phyloP scores from a whole-genome alignment of 306 rosid genomes.

The Fagus sylvatica region DNA sequence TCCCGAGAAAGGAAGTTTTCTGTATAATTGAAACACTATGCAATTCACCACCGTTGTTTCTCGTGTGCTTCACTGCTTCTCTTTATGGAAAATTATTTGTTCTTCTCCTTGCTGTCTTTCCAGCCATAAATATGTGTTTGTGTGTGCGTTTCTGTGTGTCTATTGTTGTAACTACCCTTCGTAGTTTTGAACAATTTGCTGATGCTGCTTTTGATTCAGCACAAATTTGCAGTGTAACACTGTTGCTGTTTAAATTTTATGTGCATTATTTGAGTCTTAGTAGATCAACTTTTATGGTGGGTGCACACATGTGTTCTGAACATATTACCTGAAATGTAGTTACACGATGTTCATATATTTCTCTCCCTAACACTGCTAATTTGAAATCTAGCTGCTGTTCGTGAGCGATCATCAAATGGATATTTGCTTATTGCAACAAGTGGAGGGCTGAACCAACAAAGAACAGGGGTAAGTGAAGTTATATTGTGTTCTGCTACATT shows the following conservation, averaged over 20 bases:
- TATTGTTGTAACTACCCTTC: neutral
- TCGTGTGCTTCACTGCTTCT: neutral
- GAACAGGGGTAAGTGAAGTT: conserved; percentile 81
- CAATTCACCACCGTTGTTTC: neutral
- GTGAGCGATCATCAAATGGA: conserved; percentile 71
- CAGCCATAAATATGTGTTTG: neutral
- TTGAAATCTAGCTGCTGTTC: conserved; percentile 58
- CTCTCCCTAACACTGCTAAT: conserved; percentile 26
- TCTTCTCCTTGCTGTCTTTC: neutral
- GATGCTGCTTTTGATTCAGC: neutral
- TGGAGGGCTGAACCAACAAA: conserved; percentile 96
- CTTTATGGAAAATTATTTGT: neutral
- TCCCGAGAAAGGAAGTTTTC: no score
- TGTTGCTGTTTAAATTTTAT: neutral
- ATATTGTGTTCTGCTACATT: conserved; percentile 19
- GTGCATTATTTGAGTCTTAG: neutral
- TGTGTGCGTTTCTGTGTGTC: neutral
- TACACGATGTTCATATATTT: conserved; percentile 16
- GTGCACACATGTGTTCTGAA: neutral
- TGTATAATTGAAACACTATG: no score
- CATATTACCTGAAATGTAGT: neutral
- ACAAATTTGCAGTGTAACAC: neutral
- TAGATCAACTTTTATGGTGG: neutral
- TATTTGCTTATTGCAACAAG: conserved; percentile 95
- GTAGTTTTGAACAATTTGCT: neutral